Base-by-base conservation (phyloP, 2,329 filamentous ascomycete genomes). In the Xylaria arbuscula region DNA sequence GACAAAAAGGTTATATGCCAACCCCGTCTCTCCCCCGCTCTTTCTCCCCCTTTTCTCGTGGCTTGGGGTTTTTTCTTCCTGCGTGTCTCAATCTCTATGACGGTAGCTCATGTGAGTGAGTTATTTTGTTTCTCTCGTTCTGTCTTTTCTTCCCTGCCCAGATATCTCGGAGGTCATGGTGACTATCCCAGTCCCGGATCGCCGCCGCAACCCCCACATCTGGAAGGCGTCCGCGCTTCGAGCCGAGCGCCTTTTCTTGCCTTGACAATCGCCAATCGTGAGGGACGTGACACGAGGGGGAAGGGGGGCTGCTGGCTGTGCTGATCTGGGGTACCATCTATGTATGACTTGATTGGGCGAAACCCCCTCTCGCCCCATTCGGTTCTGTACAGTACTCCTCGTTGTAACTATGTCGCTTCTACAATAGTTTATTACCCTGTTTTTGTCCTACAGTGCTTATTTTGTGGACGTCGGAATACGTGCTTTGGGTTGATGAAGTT, bases 181-280 rank as follows among this genome's bases (percentile, higher is more conserved):
- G 64, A 36, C 5, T 22, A 59, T 57, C 63, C 51, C 59, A 45
- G 58, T 56, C n/a, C 15, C n/a, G 42, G 70, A 71, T 72, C 68
- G 68, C 51, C 68, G 64, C 64, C 34, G 51, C 28, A 57, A 48
- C 56, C 62, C 54, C 67, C 69, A 54, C 53, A 67, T 65, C 62
- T 36, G 61, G 72, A 68, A 72, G 69, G 63, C 72, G 58, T 62
- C 72, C 56, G 62, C 70, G 67, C 64, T 66, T 70, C 59, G 36
- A 73, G 60, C 69, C 69, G 68, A 72, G 65, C 55, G 15, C 68
- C 59, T 56, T 64, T 48, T 45, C 34, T 28, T 22, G 64, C 66
- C 68, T 67, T 68, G 34, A 38, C 50, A 66, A 28, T 58, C 50
- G 40, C 58, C 45, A 54, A 54, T 54, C 15, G 28, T 32, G 51